Base-by-base conservation (phyloP, 345 rosid genomes). In the Syzygium jambos region DNA sequence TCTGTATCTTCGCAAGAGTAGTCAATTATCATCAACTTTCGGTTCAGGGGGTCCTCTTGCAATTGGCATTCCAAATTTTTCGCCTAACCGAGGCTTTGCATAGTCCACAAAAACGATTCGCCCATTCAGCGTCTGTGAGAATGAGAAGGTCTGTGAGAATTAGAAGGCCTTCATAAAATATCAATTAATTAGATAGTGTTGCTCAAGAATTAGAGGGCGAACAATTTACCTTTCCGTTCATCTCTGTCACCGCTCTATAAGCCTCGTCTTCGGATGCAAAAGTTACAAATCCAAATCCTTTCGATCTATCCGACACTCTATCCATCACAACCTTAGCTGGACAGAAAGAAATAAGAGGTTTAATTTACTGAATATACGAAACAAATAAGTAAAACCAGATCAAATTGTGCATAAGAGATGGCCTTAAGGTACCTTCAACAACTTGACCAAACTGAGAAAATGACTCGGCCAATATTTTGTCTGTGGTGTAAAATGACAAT, bases 221-320 rank as follows among this genome's bases (percentile, higher is more conserved):
- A 41, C 8, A 11, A 27, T 46, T 52, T 89, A 97, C 99, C 94
- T 95, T 95, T 68, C 97, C 97, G 27, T 96, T 94, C 89, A 96
- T 92, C 89, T 92, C 93, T 43, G 86, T 86, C 52, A 94, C 30
- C 21, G 98, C 99, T 86, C 89, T 93, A 56, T 87, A 25, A 52
- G 99, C 98, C 90, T 97, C 98, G 16, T 95, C 95, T 49, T 80
- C 91, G 38, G 98, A 95, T 54, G 98, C 98, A 91, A 91, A 97
- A 52, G 98, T 95, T 84, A 96, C 98, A 87, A 97, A 96, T 5
- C 98, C 98, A 55, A 97, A 96, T 49, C 98, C 99, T 92, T 96
- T 95, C 5, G 96, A 91, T 92, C 89, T 94, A 19, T 95, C 93
- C 1, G 96, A 89, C 78, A 92, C 92, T 92, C 95, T 93, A 88